Evolutionary conservation across 2,329 filamentous ascomycete genomes (phyloP), one percentile per base, ranked within the genome.

Genomic region (Tetracladium maxilliforme): DNA sequence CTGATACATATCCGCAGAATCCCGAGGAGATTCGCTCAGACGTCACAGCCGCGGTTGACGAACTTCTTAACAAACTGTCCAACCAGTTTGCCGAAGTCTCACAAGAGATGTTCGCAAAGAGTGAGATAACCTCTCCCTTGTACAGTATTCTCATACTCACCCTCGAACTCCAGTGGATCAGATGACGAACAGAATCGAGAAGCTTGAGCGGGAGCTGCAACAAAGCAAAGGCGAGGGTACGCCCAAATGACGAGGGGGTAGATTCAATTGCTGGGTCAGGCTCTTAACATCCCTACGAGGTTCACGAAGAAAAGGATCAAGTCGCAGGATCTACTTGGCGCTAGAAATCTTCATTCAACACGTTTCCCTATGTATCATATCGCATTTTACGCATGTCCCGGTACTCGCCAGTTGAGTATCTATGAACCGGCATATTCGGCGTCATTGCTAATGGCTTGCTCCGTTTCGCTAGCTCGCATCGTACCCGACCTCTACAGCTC

Each of bases 21-120:
- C 24, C 49, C 2, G 60, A 65, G 13, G 57, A 64, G 22, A 53
- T 58, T 23, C 61, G 60, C 6, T 59, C 65, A 21, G 77, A 87
- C 44, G 65, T 92, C 29, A 73, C 73, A 3, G 70, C 70, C 4
- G 81, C 84, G 3, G 76, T 94, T 2, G 86, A 94, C 39, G 82
- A 93, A 20, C 64, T 94, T 4, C 58, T 94, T 4, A 83, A 86
- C 44, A 76, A 82, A 22, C 56, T 94, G 1, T 81, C 80, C 25
- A 76, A 70, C 48, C 92, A 92, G 48, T 93, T 93, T 48, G 74
- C 79, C 12, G 70, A 69, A 9, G 73, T 93, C 5, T 92, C 82
- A 7, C 77, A 71, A 31, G 86, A 93, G 52, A 76, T 94, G 30
- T 82, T 92, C 40, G 69, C 77, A 19, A 93, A 92, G 54, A 81